Base-by-base conservation (phyloP, 108 stramenopile genomes). In the Cylindrotheca fusiformis region DNA sequence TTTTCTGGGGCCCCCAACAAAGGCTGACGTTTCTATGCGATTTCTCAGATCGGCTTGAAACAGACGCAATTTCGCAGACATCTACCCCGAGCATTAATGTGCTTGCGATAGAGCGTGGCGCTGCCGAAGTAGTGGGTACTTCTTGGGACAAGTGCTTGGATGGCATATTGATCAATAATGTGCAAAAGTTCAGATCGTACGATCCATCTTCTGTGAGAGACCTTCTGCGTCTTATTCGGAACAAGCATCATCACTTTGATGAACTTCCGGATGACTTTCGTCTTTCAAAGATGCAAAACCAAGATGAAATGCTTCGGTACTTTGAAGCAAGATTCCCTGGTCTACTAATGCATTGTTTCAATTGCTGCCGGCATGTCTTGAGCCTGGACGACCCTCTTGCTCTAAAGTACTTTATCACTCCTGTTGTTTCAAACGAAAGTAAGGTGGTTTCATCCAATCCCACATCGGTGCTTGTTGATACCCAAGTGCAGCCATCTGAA, bases 171-270 rank as follows among this genome's bases (percentile, higher is more conserved):
- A 70, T 96, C 20, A 77, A 74, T 30, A 95, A 95, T 65, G 86
- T 91, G 10, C 72, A 80, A 53, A 82, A 72, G 30, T 94, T 89
- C 48, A 79, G 97, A 5, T 95, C 91, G 18, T 98, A 98, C 57
- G 97, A 97, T 59, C 82, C 84, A 46, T 85, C 84, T 36, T 92
- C 90, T 56, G 84, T 96, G 31, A 69, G 95, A 24, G 97, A 98
- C 65, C 74, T 86, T 21, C 69, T 98, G 28, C 74, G 97, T 49
- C 73, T 98, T 63, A 91, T 98, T 63, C 74, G 97, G 33, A 98
- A 98, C 67, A 98, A 98, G 69, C 79, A 93, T 48, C 94, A 97
- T 75, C 97, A 98, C 72, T 95, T 84, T 55, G 88, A 96, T 41
- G 96, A 96, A 66, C 65, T 98, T 28, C 86, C 94, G 17, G 58